A percentile compares a stretch with the other conserved stretches of the same genome.
These are phyloP conservation scores for Aureobasidium sp. DNA, from an alignment of 2,329 filamentous ascomycete genomes.

Conservation along the genomic window DNA sequence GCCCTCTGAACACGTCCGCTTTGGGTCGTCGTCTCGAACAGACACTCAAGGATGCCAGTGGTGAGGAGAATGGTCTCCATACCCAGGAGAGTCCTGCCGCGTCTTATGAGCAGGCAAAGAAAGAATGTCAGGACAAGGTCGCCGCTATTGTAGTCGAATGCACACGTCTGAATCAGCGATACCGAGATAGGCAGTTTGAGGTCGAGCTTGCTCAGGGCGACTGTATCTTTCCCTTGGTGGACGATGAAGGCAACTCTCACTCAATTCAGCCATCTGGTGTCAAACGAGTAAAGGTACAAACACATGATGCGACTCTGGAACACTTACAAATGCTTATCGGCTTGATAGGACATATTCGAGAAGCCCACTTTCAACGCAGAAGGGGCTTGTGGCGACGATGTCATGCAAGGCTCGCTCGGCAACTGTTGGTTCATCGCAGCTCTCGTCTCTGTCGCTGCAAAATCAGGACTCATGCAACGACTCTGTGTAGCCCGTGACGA, in stretches of 20 bases:
- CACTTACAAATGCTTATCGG: not conserved
- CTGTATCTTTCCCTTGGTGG: not conserved
- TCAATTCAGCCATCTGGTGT: constrained; percentile 59
- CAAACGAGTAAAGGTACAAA: constrained; percentile 55
- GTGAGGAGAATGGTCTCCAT: not conserved
- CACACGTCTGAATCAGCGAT: constrained; percentile 73
- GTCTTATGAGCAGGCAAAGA: constrained; percentile 65
- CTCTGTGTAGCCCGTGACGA: constrained; percentile 69
- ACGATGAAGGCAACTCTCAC: not conserved
- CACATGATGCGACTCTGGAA: constrained; percentile 43
- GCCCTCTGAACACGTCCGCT: not conserved
- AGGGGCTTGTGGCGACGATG: constrained; percentile 67
- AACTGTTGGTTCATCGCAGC: constrained; percentile 86
- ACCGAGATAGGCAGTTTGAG: constrained; percentile 80
- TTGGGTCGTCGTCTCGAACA: not conserved
- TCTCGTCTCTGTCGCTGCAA: constrained; percentile 68
- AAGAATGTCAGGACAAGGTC: constrained; percentile 58
- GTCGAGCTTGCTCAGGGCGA: constrained; percentile 48
- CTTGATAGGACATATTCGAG: constrained; percentile 49
- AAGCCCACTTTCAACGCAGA: constrained; percentile 58
- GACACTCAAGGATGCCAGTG: not conserved
- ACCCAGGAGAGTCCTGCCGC: constrained; percentile 2
- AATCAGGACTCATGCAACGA: constrained; percentile 61
- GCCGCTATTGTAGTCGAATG: constrained; percentile 57
- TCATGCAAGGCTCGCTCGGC: constrained; percentile 69